A percentile compares a stretch with the other conserved stretches of the same genome.
phyloP scores from a whole-genome alignment of 768 basidiomycete genomes.

The Phylloporus arenicola region DNA sequence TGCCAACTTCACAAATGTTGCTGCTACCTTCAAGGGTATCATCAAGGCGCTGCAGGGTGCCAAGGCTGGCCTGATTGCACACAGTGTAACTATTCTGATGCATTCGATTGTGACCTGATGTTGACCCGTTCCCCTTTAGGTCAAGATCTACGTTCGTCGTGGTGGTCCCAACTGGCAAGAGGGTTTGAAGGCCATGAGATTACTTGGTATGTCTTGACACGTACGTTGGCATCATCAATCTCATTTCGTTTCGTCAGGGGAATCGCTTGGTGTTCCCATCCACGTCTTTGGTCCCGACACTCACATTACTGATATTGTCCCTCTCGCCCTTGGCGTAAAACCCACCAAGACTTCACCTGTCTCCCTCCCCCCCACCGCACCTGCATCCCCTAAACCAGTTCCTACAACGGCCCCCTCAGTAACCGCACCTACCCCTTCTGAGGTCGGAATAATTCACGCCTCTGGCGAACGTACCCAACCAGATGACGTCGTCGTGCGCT shows the following conservation, averaged over 20 bases:
- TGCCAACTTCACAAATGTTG: constrained; percentile 99
- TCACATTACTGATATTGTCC: constrained; percentile 97
- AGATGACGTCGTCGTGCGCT: constrained; percentile 86
- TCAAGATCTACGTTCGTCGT: constrained; percentile 95
- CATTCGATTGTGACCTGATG: not conserved
- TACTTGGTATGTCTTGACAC: constrained; percentile 50
- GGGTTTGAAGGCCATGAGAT: constrained; percentile 95
- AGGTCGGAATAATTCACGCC: constrained; percentile 69
- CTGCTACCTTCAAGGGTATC: constrained; percentile 99
- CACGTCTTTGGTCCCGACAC: constrained; percentile 97
- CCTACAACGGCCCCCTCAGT: constrained; percentile 25
- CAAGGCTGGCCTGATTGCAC: constrained; percentile 73
- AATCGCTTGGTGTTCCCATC: constrained; percentile 96
- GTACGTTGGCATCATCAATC: not conserved
- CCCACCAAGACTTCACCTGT: constrained; percentile 26
- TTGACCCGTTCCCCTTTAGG: constrained; percentile 44
- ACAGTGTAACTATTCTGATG: constrained; percentile 13
- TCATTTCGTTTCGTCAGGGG: constrained; percentile 35
- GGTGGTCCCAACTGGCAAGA: constrained; percentile 99
- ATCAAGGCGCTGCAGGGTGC: constrained; percentile 94
- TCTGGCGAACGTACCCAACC: constrained; percentile 79
- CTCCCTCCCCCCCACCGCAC: constrained; percentile 44
- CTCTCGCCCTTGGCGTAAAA: constrained; percentile 85
- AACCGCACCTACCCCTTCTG: constrained; percentile 35
- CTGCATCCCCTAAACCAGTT: constrained; percentile 34